Evolutionary conservation across 1,139 yeast genomes (phyloP), one percentile per base, ranked within the genome.

Genomic region (Kurtzmaniella quercitrusa): DNA sequence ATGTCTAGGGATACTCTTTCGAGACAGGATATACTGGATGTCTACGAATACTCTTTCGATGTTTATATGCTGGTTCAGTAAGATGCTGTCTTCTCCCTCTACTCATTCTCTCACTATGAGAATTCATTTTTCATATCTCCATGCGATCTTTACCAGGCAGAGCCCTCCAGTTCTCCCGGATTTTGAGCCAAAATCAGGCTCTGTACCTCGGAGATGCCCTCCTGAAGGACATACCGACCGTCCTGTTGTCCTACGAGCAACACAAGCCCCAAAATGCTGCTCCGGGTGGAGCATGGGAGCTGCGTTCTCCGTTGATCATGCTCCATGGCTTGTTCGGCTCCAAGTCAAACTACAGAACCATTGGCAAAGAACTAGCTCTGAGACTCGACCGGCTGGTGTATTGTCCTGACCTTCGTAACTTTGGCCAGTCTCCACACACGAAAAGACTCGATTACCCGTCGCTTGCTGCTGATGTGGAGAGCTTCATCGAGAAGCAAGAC

Each of bases 251-350:
- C 10, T 68, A 49, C 44, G 74, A 69, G 41, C 51, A 57, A 19
- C 66, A 65, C 47, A 46, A 56, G 1, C 70, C 73, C 3, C 48
- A 48, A 25, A 43, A 45, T 1, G 45, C 27, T 2, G 40, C 49
- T 14, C 46, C 52, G 3, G 49, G 53, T 1, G 45, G 44, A 1
- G 37, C 39, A 14, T 19, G 23, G 27, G 14, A 36, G 17, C 18
- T 17, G 7, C 61, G 51, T 51, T 55, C 69, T 15, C 95, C 97
- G 1, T 65, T 93, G 14, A 62, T 93, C 31, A 79, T 93, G 31
- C 63, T 91, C 36, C 98, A 93, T 63, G 98, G 98, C 0, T 66
- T 93, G 11, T 89, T 93, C 61, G 98, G 98, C 1, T 82, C 86
- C 44, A 85, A 81, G 55, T 57, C 77, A 18, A 93, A 91, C 62